Base-by-base conservation (phyloP, 495 filamentous ascomycete genomes). In the Penicillium turbatum region DNA sequence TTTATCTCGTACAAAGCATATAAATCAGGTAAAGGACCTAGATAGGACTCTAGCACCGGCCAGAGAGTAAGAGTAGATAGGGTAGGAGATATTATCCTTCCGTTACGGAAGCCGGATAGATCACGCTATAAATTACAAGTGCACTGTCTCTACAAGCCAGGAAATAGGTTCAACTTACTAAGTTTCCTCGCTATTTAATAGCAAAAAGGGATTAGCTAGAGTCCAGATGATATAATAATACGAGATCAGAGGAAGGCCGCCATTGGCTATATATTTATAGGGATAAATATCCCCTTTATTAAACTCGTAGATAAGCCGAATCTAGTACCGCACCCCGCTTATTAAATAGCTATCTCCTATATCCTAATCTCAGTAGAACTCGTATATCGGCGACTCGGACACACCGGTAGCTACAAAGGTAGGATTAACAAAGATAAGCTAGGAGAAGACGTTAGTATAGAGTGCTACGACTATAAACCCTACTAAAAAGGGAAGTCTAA, bases 381-480 rank as follows among this genome's bases (percentile, higher is more conserved):
- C 0, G 32, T 13, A n/a, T 5, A 34, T 5, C 32, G 12, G 0
- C 11, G 32, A 2, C 32, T 34, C 0, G 32, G 32, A 4, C 12
- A 34, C 8, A 5, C 32, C 0, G 34, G 34, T 6, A 36, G 34
- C 1, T 36, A 36, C 5, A 36, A 36, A 15, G 34, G 34, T 0
- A 6, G n/a, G 15, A 15, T 36, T 6, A 36, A 15, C 2, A 36
- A 36, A 3, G 34, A 36, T 2, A 36, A 36, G 5, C 34, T 36
- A 0, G 34, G 34, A 0, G 0, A 15, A 1, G n/a, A 36, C 1
- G 6, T 36, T 2, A 1, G 34, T 0, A 15, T 1, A 0, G n/a
- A 36, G 1, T 7, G 6, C n/a, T 36, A 1, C 3, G 5, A 36
- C 5, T 36, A 2, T 36, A 2, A 15, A 15, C 5, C 34, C 0